Conservation (phyloP, 106 monocot species). For the Alisma plantagoaquatica region DNA sequence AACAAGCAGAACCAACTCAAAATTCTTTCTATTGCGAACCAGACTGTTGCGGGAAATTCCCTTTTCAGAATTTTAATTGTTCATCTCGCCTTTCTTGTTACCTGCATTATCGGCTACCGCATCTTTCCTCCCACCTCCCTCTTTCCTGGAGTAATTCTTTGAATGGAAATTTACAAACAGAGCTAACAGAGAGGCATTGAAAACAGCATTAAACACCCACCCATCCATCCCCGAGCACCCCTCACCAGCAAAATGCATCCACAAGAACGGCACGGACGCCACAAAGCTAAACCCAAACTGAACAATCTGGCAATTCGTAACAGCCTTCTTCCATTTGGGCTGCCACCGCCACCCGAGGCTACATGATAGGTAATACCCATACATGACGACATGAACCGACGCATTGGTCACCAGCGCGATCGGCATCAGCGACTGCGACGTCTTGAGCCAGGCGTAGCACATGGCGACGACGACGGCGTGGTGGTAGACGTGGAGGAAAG, state of each 20-base stretch:
- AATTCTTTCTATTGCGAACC: no score
- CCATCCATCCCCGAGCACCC: conserved; percentile 74
- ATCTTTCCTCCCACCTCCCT: not conserved
- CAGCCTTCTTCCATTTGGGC: conserved; percentile 57
- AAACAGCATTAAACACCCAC: conserved; percentile 77
- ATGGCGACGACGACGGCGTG: conserved; percentile 71
- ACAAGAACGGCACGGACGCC: conserved; percentile 47
- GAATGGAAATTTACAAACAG: conserved; percentile 72
- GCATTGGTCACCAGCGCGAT: conserved; percentile 84
- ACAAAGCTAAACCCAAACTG: conserved; percentile 76
- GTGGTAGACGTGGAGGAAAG: conserved; percentile 97
- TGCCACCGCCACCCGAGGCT: conserved; percentile 58
- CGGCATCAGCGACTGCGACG: conserved; percentile 69
- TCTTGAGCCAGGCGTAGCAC: conserved; percentile 67
- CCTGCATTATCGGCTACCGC: no score
- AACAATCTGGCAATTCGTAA: conserved; percentile 65
- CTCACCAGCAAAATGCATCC: conserved; percentile 50
- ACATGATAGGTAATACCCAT: conserved; percentile 58
- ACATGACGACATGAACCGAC: conserved; percentile 74
- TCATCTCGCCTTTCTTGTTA: no score
- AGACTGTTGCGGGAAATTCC: no score
- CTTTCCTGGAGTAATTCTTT: conserved; percentile 5
- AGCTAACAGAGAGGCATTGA: conserved; percentile 64
- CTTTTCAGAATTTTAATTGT: no score
- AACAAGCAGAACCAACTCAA: no score